These are phyloP conservation scores for Citrus maxima DNA, from an alignment of 345 rosid genomes.

Conservation along the genomic window DNA sequence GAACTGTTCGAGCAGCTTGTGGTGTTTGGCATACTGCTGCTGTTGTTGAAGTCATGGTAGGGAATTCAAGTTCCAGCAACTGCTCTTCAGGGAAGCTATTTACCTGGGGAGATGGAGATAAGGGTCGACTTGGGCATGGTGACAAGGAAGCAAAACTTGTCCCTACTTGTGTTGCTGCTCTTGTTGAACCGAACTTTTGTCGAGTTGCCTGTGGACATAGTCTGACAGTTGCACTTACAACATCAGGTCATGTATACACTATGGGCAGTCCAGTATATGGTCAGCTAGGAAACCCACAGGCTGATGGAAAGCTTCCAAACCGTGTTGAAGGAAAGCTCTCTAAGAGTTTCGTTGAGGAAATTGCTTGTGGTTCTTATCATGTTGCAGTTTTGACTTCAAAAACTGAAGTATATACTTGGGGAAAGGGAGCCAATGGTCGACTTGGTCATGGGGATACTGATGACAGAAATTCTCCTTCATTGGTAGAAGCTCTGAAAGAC, in stretches of 20 bases:
- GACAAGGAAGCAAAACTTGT: constrained; percentile 87
- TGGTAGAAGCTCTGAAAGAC: constrained; percentile 88
- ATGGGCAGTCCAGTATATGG: constrained; percentile 98
- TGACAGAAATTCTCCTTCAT: constrained; percentile 73
- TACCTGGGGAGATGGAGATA: constrained; percentile 99
- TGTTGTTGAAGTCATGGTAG: constrained; percentile 95
- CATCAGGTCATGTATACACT: constrained; percentile 84
- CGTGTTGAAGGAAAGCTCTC: constrained; percentile 89
- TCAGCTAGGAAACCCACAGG: constrained; percentile 86
- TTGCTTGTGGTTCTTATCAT: constrained; percentile 96
- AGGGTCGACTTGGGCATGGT: constrained; percentile 96
- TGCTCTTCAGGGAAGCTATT: constrained; percentile 93
- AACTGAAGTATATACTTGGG: constrained; percentile 98
- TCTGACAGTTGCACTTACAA: constrained; percentile 84
- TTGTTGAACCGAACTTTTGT: constrained; percentile 90
- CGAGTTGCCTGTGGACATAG: constrained; percentile 97
- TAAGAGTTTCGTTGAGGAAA: constrained; percentile 86
- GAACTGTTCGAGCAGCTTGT: constrained; percentile 76
- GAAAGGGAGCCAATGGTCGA: constrained; percentile 96
- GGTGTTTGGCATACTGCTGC: constrained; percentile 96
- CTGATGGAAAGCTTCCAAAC: constrained; percentile 81
- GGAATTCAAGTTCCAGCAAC: constrained; percentile 86
- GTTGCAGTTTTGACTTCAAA: constrained; percentile 89
- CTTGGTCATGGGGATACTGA: constrained; percentile 91
- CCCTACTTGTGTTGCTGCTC: constrained; percentile 97